Percentiles rank a stretch among this genome's conserved stretches.
Conservation (phyloP, 1,139 yeast genomes). For the Blastobotrys persicus region DNA sequence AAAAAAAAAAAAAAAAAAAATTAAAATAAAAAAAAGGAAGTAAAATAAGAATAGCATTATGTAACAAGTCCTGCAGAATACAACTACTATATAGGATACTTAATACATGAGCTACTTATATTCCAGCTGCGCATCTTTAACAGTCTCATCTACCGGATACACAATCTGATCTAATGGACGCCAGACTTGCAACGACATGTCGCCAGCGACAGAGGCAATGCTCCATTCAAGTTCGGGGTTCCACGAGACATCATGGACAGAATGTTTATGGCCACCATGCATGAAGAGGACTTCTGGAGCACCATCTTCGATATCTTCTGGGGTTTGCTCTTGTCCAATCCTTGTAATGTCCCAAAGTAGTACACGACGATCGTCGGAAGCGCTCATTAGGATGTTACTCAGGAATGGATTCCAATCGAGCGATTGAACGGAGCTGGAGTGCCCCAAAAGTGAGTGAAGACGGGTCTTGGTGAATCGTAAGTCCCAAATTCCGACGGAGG, state of each 20-base stretch:
- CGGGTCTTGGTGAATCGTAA: conserved; percentile 44
- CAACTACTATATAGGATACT: no score
- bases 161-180: conserved; percentile 18
- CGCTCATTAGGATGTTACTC: conserved; percentile 62
- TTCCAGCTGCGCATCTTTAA: conserved; percentile 2
- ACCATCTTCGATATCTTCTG: conserved; percentile 32
- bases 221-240: conserved; percentile 68
- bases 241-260: conserved; percentile 86
- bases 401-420: conserved; percentile 73
- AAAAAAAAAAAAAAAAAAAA: no score
- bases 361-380: conserved; percentile 71
- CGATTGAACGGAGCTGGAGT: conserved; percentile 60
- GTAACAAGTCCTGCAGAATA: no score
- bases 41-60: no score
- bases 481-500: conserved; percentile 67
- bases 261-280: conserved; percentile 88
- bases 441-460: conserved; percentile 43
- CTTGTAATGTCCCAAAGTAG: conserved; percentile 62
- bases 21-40: no score
- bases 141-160: neutral
- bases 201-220: conserved; percentile 69
- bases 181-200: conserved; percentile 87
- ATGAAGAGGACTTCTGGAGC: conserved; percentile 54
- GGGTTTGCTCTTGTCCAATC: conserved; percentile 37
- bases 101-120: neutral